Evolutionary conservation across 2,329 filamentous ascomycete genomes (phyloP).

Genomic region (Grosmannia penicillata): DNA sequence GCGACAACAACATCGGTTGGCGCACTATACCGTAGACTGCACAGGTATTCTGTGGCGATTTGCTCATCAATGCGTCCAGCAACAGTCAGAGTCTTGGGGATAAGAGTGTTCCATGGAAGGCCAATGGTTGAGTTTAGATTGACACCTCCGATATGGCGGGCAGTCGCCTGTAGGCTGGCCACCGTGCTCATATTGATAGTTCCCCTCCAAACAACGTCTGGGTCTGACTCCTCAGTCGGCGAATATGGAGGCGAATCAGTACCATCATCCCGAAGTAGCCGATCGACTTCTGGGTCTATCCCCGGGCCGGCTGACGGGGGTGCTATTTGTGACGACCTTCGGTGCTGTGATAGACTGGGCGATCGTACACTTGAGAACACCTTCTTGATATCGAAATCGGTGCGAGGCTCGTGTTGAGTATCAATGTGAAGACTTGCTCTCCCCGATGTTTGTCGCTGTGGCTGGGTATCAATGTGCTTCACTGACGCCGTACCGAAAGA

Average conservation of each 20-base stretch:
- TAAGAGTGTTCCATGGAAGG: slow-evolving; percentile 54
- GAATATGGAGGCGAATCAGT: slow-evolving; percentile 73
- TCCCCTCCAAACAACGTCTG: slow-evolving; percentile 65
- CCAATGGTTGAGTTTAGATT: slow-evolving; percentile 49
- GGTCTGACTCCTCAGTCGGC: slow-evolving; percentile 59
- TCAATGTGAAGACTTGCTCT: slow-evolving; percentile 27
- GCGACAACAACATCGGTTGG: slow-evolving; percentile 77
- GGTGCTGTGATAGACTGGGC: slow-evolving; percentile 37
- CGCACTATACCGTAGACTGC: slow-evolving; percentile 66
- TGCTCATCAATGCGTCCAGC: slow-evolving; percentile 69
- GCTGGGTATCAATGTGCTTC: no score
- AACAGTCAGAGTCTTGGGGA: slow-evolving; percentile 55
- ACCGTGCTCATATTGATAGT: slow-evolving; percentile 62
- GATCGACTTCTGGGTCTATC: slow-evolving; percentile 79
- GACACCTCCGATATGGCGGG: slow-evolving; percentile 71
- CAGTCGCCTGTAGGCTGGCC: slow-evolving; percentile 61
- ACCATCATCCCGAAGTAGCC: slow-evolving; percentile 69
- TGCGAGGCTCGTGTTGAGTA: slow-evolving; percentile 31
- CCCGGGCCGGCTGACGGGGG: slow-evolving; percentile 39
- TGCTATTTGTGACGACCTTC: slow-evolving; percentile 33
- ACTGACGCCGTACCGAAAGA: slow-evolving; percentile 6
- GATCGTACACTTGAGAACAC: slow-evolving; percentile 76
- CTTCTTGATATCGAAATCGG: slow-evolving; percentile 69
- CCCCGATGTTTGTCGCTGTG: background rate
- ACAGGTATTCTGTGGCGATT: slow-evolving; percentile 82